Conservation (phyloP, 257 asterid species). For the Plectranthus barbatus region DNA sequence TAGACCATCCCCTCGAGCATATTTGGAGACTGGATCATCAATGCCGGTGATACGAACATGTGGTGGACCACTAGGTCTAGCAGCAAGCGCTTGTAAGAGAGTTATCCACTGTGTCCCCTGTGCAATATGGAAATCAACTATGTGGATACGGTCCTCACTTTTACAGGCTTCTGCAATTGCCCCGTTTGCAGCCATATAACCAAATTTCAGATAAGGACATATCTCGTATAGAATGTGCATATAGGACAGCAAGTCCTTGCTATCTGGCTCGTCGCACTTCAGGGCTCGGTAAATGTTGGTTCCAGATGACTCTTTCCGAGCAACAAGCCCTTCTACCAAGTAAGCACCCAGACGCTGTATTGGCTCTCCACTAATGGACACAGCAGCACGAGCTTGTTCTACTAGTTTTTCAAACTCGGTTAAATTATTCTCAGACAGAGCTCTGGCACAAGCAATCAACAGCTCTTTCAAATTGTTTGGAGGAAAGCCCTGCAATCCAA, state of each 20-base stretch:
- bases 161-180: constrained; percentile 89
- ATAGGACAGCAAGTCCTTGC: constrained; percentile 65
- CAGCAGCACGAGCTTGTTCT: constrained; percentile 43
- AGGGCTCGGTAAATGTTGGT: constrained; percentile 65
- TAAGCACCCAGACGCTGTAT: constrained; percentile 94
- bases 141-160: constrained; percentile 74
- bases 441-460: constrained; percentile 61
- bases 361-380: constrained; percentile 81
- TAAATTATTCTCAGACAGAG: constrained; percentile 48
- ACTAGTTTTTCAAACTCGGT: constrained; percentile 44
- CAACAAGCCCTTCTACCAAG: constrained; percentile 77
- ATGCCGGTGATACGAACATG: constrained; percentile 88
- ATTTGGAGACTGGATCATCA: constrained; percentile 74
- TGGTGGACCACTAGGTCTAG: constrained; percentile 84
- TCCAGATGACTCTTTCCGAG: constrained; percentile 77
- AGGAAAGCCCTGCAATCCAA: constrained; percentile 30
- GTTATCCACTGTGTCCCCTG: constrained; percentile 97
- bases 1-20: constrained; percentile 78
- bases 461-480: constrained; percentile 54
- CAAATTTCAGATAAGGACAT: constrained; percentile 88
- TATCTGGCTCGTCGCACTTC: constrained; percentile 64
- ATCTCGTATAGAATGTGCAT: constrained; percentile 81
- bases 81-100: constrained; percentile 83
- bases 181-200: constrained; percentile 96
- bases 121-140: constrained; percentile 80